Base-by-base conservation (phyloP, 78 protist species). In the Trichosphaerium sp. region DNA sequence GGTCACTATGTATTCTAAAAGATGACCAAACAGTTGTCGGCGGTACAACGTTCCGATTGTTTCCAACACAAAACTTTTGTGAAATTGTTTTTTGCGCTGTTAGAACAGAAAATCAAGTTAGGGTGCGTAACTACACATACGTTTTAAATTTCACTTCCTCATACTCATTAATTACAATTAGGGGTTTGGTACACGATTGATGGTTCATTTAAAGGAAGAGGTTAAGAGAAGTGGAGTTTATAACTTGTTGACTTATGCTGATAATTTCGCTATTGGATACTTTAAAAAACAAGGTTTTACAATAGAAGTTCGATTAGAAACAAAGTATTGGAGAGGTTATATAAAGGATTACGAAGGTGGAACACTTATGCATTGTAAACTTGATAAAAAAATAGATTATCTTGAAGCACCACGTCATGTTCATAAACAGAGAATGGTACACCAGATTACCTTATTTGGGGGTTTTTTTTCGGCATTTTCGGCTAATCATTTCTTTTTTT, bases 331-430 rank as follows among this genome's bases (percentile, higher is more conserved):
- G 80, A 70, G 76, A 11, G 91, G 93, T 0, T 74, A 59, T 66
- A 87, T 93, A 66, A 91, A 93, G 75, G 94, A 91, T 61, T 93
- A 93, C 64, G 94, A 87, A 32, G 95, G 94, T 14, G 97, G 87
- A 28, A 76, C 90, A 6, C 63, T 91, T 21, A 77, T 84, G 84
- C 77, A 76, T 44, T 80, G 80, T 29, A 71, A 64, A 0, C 38
- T 80, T 12, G 69, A 73, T 26, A 59, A 60, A 10, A 56, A 61
- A 21, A 69, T 73, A 26, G 21, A 60, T 42, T 73, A 80, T 37
- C 69, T 80, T 2, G 68, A 78, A 42, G 66, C 71, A 25, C 74
- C 69, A 0, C 31, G 41, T 0, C 58, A 63, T 74, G 84, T 68
- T 5, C 23, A 40, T 2, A 28, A 15, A 15, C 74, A 67, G 40